Conservation (phyloP, 1,139 yeast genomes). For the Blastobotrys raffinosifermentans region DNA sequence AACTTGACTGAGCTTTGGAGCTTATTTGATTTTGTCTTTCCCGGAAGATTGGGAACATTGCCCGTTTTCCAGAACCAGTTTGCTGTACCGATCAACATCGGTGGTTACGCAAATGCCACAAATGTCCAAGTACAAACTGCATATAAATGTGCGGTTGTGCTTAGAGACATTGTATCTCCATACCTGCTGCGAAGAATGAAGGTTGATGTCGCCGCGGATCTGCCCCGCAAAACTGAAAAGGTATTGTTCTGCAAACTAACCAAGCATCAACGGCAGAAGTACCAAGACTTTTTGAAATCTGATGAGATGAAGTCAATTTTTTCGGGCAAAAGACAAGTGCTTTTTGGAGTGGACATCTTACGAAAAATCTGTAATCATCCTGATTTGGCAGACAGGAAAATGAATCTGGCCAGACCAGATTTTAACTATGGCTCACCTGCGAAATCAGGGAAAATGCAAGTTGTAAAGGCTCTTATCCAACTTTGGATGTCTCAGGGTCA, state of each 20-base stretch:
- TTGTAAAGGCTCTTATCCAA: constrained; percentile 65
- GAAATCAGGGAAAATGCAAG: constrained; percentile 89
- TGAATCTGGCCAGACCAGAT: constrained; percentile 37
- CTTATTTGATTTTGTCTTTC: constrained; percentile 87
- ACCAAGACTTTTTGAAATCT: constrained; percentile 66
- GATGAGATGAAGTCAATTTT: constrained; percentile 69
- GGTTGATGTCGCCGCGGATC: constrained; percentile 92
- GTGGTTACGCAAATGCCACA: constrained; percentile 98
- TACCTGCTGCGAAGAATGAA: constrained; percentile 81
- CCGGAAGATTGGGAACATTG: constrained; percentile 87
- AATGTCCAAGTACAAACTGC: constrained; percentile 96
- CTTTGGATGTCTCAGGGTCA: constrained; percentile 77
- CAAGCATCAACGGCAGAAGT: constrained; percentile 63
- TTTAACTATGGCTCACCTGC: constrained; percentile 58
- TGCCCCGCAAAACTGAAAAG: constrained; percentile 91
- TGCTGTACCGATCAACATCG: constrained; percentile 86
- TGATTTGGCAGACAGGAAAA: constrained; percentile 63
- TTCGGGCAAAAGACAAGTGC: constrained; percentile 71
- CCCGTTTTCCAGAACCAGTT: constrained; percentile 94
- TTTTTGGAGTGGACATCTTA: constrained; percentile 84
- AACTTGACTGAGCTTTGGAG: constrained; percentile 91
- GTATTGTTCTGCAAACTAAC: constrained; percentile 88
- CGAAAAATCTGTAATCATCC: constrained; percentile 97
- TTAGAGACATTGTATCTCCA: constrained; percentile 85
- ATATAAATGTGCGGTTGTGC: constrained; percentile 87